These are phyloP conservation scores for Rhizopus arrhizus DNA, from an alignment of 371 early-diverging fungal genomes.

Conservation along the genomic window DNA sequence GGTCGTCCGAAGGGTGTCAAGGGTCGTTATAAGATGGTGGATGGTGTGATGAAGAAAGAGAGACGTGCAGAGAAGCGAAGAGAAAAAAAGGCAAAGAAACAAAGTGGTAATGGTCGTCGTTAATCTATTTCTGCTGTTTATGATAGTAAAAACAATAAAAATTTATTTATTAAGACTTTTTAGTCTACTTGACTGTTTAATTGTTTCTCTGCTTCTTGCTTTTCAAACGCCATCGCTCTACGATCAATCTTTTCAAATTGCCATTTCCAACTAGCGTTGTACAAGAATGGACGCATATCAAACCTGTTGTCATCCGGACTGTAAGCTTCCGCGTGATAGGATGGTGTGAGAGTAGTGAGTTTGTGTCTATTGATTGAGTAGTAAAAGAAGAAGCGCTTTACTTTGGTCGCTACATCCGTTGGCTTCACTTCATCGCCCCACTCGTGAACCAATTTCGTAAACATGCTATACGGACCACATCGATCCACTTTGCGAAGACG, in stretches of 20 bases:
- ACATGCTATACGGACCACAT: conserved; percentile 95
- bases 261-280: conserved; percentile 88
- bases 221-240: conserved; percentile 49
- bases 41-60: conserved; percentile 93
- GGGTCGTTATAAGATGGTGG: conserved; percentile 95
- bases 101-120: conserved; percentile 28
- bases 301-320: conserved; percentile 97
- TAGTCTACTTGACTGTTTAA: conserved; percentile 31
- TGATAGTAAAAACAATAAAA: neutral
- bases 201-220: conserved; percentile 13
- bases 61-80: conserved; percentile 79
- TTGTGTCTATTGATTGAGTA: conserved; percentile 98
- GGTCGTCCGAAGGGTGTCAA: conserved; percentile 98
- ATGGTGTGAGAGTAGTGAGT: conserved; percentile 94
- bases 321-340: conserved; percentile 95
- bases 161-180: neutral
- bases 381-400: conserved; percentile 94
- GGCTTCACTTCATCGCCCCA: conserved; percentile 74
- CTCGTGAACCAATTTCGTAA: conserved; percentile 74
- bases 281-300: conserved; percentile 94
- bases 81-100: conserved; percentile 60
- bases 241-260: conserved; percentile 88
- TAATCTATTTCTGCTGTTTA: neutral
- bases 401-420: conserved; percentile 82
- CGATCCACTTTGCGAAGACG: conserved; percentile 83